Base-by-base conservation (phyloP, 2,329 filamentous ascomycete species). In the Colletotrichum costaricense region DNA sequence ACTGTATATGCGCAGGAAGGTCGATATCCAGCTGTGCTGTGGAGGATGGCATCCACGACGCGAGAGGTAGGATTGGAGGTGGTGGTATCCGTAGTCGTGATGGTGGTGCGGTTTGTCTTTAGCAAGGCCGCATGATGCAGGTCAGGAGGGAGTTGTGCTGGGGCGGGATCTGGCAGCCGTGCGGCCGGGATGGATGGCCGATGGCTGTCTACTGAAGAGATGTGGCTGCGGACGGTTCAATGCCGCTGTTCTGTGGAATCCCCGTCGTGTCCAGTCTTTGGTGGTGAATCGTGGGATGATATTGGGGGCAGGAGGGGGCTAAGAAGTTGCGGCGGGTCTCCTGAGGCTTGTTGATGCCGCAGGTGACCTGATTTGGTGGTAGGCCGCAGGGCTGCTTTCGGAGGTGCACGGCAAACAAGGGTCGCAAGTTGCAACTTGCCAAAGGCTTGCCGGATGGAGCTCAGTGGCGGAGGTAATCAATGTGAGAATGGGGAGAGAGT, bases 121-220 rank as follows among this genome's bases (percentile, higher is more conserved):
- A 65, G 60, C 63, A 67, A n/a, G 63, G 57, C 67, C 67, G 62
- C 68, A 74, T 74, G 49, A 68, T 63, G 72, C 63, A 72, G 52
- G 63, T 63, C 52, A 72, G 58, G n/a, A 72, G 57, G 58, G 46
- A 64, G 30, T 46, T 24, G 56, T 35, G 60, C 35, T 69, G 33
- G 42, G 65, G 52, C 24, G 66, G 58, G 33, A 68, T 56, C 49
- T 63, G 24, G 54, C 58, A 69, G 69, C 69, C 49, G 65, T 69
- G 65, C 59, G 54, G 54, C 42, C 38, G 55, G 12, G 35, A 49
- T 33, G 33, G 63, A 30, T 57, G 33, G 70, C 35, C 49, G 30
- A 65, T 28, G 54, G n/a, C 33, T 26, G 7, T 38, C 8, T 42
- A 26, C 16, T 22, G 6, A 30, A 26, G 16, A 14, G 24, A 46